Percentiles rank a stretch among this genome's conserved stretches.
Conservation (phyloP, 1,284 basidiomycete genomes). For the Melampsora americana region DNA sequence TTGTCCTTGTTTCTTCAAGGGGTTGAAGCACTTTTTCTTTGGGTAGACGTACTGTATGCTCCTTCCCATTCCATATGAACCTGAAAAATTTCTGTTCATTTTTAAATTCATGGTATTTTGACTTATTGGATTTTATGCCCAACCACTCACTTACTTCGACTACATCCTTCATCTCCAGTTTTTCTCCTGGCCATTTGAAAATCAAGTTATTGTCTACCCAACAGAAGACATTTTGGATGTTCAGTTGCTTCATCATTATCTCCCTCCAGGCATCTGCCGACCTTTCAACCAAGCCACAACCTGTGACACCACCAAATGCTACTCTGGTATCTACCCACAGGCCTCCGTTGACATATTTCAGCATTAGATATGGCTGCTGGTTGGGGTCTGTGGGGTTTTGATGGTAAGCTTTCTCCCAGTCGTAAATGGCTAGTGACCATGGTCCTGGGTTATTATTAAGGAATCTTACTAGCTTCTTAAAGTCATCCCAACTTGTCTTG, state of each 20-base stretch:
- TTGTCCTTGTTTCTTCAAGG: no score
- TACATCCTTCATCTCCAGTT: neutral
- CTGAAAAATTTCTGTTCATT: constrained; percentile 7
- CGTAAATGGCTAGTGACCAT: neutral
- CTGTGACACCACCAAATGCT: constrained; percentile 5
- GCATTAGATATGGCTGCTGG: constrained; percentile 1
- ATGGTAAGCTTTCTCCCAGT: neutral
- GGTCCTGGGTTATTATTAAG: neutral
- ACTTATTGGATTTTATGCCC: neutral
- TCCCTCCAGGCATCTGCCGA: neutral
- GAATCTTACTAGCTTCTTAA: neutral
- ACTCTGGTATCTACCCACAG: constrained; percentile 4
- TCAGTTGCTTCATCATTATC: neutral
- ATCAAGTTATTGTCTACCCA: constrained; percentile 14
- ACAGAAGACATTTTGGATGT: neutral
- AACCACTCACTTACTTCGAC: neutral
- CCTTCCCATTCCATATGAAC: constrained; percentile 7
- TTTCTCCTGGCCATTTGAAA: neutral
- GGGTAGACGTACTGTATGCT: neutral
- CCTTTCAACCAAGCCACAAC: neutral
- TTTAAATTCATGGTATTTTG: neutral
- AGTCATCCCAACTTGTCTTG: neutral
- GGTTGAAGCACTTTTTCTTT: neutral
- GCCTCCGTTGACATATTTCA: neutral
- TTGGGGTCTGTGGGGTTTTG: neutral